phyloP scores from a whole-genome alignment of 352 stramenopile species.

The Phytophthora hybrid region DNA sequence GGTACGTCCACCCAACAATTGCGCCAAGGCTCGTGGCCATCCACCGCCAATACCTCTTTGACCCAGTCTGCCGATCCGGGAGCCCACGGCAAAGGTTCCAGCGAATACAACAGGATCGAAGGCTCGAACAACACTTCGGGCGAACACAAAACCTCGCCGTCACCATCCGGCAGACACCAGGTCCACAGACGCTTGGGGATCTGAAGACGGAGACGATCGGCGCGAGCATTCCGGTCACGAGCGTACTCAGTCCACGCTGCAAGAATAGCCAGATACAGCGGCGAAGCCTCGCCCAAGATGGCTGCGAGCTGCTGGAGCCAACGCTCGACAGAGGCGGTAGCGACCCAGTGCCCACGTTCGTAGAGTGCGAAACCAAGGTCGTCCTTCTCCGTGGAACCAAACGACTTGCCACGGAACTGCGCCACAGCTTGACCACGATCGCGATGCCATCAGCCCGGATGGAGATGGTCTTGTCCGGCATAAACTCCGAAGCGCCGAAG shows the following conservation, averaged over 20 bases:
- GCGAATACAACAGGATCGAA: not conserved
- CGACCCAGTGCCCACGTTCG: not conserved
- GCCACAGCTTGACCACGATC: not conserved
- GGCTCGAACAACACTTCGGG: not conserved
- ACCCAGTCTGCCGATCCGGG: not conserved
- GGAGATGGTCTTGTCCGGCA: not conserved
- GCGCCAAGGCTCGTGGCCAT: not conserved
- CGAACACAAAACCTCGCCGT: no score
- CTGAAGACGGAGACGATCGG: not conserved
- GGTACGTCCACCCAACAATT: conserved; percentile 4
- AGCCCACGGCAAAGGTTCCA: not conserved
- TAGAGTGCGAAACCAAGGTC: not conserved
- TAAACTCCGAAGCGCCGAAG: not conserved
- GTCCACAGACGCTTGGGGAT: not conserved
- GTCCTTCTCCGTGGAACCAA: not conserved
- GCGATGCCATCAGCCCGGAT: not conserved
- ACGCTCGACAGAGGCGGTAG: not conserved
- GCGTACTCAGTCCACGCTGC: not conserved
- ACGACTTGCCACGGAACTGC: not conserved
- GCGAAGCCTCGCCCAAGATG: not conserved
- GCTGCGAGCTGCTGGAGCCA: not conserved
- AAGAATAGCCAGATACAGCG: not conserved
- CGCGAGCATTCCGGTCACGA: not conserved
- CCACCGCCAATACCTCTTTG: not conserved
- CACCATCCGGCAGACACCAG: not conserved